Evolutionary conservation across 2,329 filamentous ascomycete species (phyloP), one percentile per base, ranked within the genome.

Genomic region (Tolypocladium nubicola): DNA sequence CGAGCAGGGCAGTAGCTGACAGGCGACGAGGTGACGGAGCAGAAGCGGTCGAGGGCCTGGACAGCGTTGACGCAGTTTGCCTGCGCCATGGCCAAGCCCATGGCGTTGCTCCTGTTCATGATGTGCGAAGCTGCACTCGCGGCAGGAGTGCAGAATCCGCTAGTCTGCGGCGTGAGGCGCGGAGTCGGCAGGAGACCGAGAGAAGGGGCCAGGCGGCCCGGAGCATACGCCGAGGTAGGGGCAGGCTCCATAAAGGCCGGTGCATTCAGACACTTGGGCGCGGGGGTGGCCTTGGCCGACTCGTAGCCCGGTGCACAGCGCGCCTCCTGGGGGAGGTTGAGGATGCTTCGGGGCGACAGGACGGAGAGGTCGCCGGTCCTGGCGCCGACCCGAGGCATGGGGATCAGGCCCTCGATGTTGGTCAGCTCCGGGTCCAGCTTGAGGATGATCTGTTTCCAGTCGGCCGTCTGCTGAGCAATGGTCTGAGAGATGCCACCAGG

Each of bases 21-120:
- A 33, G 82, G 82, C 23, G 83, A 84, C 4, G 79, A 77, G 4
- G 74, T 74, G 58, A 73, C 71, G 16, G 73, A 70, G 26, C 67
- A 67, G 74, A 81, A 81, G 61, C 79, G 77, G 58, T 85, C 82
- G 47, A 80, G 66, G 43, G 72, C 73, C 63, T 84, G 81, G 26
- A 75, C 65, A 30, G 76, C 71, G 60, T 67, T 74, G 50, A 74
- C 65, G 60, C 66, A 77, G 30, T 73, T 76, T 11, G 75, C 79
- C 61, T 85, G 82, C 2, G 79, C 74, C 77, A 85, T 81, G 33
- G 82, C 83, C 60, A 80, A 71, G 57, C 80, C 75, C 83, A 86
- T 86, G 0, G 82, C 80, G n/a, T 75, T 76, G 60, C 73, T 71
- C 61, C 75, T 78, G 60, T 74, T 71, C 49, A 80, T 72, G 53